phyloP scores from a whole-genome alignment of 176 grass and related monocot genomes.

The Alopecurus myosuroides region DNA sequence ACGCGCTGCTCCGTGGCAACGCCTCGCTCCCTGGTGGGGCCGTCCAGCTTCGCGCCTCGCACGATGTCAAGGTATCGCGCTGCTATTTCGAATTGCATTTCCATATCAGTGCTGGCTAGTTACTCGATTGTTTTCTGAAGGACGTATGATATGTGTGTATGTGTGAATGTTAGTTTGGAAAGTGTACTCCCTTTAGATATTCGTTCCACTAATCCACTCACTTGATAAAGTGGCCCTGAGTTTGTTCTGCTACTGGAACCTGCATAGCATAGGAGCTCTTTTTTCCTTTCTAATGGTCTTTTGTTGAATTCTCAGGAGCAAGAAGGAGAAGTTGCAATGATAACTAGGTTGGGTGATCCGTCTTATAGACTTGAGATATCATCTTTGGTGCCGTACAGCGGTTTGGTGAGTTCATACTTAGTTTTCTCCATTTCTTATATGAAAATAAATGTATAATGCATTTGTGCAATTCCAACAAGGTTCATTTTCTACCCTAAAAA shows the following conservation, averaged over 20 bases:
- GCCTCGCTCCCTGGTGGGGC: slow-evolving; percentile 45
- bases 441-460: not conserved
- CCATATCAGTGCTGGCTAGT: not conserved
- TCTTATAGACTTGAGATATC: slow-evolving; percentile 80
- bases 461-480: not conserved
- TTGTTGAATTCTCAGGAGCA: slow-evolving; percentile 54
- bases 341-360: slow-evolving; percentile 69
- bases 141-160: not conserved
- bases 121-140: not conserved
- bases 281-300: not conserved
- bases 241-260: not conserved
- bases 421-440: not conserved
- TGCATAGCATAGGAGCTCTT: not conserved
- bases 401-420: slow-evolving; percentile 49
- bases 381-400: slow-evolving; percentile 67
- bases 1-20: slow-evolving; percentile 61
- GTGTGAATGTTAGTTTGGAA: not conserved
- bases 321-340: slow-evolving; percentile 65
- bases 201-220: not conserved
- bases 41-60: slow-evolving; percentile 57
- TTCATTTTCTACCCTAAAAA: not conserved
- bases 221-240: not conserved
- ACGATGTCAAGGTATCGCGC: slow-evolving; percentile 66
- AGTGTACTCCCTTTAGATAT: not conserved
- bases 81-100: not conserved